These are phyloP conservation scores for Puccinellia tenuiflora DNA, from an alignment of 176 grass and related monocot genomes.

Conservation along the genomic window DNA sequence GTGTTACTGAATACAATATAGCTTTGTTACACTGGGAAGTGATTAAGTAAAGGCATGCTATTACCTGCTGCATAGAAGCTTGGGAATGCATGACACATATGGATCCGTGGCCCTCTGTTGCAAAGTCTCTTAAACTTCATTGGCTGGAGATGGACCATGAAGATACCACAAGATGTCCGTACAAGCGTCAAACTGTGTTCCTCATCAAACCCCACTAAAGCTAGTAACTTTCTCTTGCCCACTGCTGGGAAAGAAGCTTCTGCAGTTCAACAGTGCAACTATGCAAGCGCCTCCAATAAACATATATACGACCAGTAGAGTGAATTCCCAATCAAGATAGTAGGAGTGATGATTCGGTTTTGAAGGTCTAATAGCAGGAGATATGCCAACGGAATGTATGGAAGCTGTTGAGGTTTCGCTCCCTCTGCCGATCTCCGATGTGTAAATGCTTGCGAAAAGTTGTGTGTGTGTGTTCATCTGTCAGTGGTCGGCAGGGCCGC, in stretches of 20 bases:
- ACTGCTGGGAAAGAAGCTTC: background rate
- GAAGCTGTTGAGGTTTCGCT: background rate
- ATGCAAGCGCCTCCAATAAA: background rate
- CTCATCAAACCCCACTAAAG: conserved; percentile 12
- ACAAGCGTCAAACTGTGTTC: conserved; percentile 3
- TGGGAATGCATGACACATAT: background rate
- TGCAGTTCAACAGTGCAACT: background rate
- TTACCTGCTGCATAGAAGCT: conserved; percentile 7
- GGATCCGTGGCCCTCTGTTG: background rate
- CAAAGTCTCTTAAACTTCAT: conserved; percentile 1
- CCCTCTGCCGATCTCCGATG: background rate
- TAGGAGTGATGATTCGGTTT: background rate
- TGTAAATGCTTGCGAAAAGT: background rate
- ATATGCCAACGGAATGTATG: background rate
- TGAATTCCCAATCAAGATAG: background rate
- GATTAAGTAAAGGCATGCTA: background rate
- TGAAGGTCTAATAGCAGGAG: background rate
- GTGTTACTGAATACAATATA: background rate
- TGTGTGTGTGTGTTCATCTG: background rate
- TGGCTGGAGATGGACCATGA: conserved; percentile 2
- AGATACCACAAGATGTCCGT: background rate
- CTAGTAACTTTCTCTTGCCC: too few relatives aligned
- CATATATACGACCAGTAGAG: background rate
- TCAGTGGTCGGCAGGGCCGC: background rate
- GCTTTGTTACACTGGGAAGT: background rate